Conservation (phyloP, 164 flowering plant species). For the Dillenia suffruticosa region DNA sequence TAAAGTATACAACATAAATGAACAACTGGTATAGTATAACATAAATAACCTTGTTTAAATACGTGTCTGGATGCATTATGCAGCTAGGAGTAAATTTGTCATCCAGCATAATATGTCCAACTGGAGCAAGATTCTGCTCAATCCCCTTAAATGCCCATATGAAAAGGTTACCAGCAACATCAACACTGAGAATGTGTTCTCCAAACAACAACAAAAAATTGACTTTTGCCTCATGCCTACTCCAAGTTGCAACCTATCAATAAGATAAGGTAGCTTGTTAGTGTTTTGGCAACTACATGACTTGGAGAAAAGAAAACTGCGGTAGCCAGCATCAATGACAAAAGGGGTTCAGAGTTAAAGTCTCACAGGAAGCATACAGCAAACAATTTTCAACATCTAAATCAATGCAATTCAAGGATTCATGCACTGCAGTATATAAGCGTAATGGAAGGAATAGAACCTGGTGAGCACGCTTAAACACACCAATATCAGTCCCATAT, state of each 20-base stretch:
- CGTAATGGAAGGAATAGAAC: conserved; percentile 24
- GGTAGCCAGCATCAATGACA: conserved; percentile 1
- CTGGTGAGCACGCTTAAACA: conserved; percentile 89
- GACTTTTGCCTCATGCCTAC: conserved; percentile 74
- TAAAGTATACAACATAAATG: background rate
- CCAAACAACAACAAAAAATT: conserved; percentile 74
- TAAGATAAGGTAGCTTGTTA: background rate
- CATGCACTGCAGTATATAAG: background rate
- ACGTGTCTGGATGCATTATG: conserved; percentile 95
- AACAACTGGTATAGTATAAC: background rate
- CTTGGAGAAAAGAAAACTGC: no score
- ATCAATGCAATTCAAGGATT: background rate
- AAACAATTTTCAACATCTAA: background rate
- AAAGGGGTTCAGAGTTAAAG: background rate
- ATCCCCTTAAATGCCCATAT: conserved; percentile 87
- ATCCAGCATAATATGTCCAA: conserved; percentile 59
- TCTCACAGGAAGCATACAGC: no score
- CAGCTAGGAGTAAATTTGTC: conserved; percentile 69
- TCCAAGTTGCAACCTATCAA: conserved; percentile 91
- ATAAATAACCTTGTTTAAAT: conserved; percentile 75
- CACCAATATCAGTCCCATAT: conserved; percentile 69
- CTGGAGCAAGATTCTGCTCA: conserved; percentile 53
- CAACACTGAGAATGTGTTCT: conserved; percentile 78
- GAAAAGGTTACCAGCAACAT: conserved; percentile 66
- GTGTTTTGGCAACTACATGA: background rate